phyloP scores from a whole-genome alignment of 2,329 filamentous ascomycete species.

The Periconia digitata region DNA sequence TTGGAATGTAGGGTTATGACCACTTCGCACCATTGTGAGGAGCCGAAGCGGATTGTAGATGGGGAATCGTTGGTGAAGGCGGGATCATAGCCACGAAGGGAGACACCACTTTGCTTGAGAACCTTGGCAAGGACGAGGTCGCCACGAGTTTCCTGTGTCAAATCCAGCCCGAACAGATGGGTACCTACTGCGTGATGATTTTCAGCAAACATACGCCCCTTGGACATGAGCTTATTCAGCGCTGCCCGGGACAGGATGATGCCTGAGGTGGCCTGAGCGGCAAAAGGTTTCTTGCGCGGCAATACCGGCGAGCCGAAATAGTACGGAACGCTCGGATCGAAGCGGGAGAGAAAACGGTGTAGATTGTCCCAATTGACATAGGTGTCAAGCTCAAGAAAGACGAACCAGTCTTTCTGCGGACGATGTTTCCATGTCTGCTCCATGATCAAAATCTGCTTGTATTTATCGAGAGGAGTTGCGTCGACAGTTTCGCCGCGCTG shows the following conservation, averaged over 20 bases:
- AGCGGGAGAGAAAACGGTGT: slow-evolving; percentile 42
- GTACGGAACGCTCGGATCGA: slow-evolving; percentile 39
- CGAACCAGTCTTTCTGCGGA: slow-evolving; percentile 37
- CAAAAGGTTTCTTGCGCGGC: slow-evolving; percentile 37
- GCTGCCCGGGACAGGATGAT: slow-evolving; percentile 51
- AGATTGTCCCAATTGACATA: slow-evolving; percentile 44
- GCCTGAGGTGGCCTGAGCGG: slow-evolving; percentile 48
- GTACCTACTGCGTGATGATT: slow-evolving; percentile 35
- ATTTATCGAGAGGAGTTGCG: slow-evolving; percentile 56
- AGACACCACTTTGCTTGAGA: slow-evolving; percentile 38
- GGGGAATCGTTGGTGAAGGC: slow-evolving; percentile 50
- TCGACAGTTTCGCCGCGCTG: slow-evolving; percentile 42
- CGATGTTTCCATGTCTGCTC: slow-evolving; percentile 49
- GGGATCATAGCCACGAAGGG: slow-evolving; percentile 45
- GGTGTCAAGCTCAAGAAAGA: slow-evolving; percentile 43
- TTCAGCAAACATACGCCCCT: slow-evolving; percentile 40
- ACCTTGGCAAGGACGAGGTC: slow-evolving; percentile 43
- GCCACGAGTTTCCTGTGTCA: slow-evolving; percentile 40
- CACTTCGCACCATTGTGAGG: slow-evolving; percentile 48
- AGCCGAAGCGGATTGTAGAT: slow-evolving; percentile 39
- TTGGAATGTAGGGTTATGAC: slow-evolving; percentile 43
- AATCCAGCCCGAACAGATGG: slow-evolving; percentile 39
- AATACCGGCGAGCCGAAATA: slow-evolving; percentile 46
- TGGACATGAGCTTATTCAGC: slow-evolving; percentile 48
- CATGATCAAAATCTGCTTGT: slow-evolving; percentile 60